Conservation (phyloP, 192 early-diverging fungal genomes). For the Backusella morwellensis region DNA sequence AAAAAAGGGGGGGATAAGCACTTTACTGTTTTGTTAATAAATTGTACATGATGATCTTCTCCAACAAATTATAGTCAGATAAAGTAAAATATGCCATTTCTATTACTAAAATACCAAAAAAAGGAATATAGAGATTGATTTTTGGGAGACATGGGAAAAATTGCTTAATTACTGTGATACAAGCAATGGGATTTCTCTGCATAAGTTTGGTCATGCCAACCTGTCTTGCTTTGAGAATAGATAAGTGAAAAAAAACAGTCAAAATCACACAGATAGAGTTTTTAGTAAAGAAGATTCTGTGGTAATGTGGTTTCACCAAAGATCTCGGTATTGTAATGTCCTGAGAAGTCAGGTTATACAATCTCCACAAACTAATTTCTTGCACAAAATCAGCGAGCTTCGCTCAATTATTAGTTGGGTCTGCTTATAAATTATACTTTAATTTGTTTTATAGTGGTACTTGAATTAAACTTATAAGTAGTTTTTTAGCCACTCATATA, state of each 20-base stretch:
- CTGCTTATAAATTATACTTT: background rate
- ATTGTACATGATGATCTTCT: background rate
- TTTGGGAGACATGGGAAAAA: background rate
- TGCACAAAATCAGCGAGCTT: background rate
- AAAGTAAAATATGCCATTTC: background rate
- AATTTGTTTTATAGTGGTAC: background rate
- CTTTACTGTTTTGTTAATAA: background rate
- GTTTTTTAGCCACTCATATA: background rate
- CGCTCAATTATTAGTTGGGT: background rate
- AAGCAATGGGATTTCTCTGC: background rate
- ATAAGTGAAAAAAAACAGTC: background rate
- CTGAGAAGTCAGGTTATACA: background rate
- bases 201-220: background rate
- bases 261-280: background rate
- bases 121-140: background rate
- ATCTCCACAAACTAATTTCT: background rate
- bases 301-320: background rate
- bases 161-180: background rate
- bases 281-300: background rate
- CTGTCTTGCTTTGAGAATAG: background rate
- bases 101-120: conserved; percentile 1
- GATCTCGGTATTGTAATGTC: background rate
- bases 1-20: too few relatives aligned
- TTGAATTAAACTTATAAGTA: background rate
- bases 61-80: background rate